Conservation (phyloP, 345 rosid genomes). For the Excoecaria agallocha region DNA sequence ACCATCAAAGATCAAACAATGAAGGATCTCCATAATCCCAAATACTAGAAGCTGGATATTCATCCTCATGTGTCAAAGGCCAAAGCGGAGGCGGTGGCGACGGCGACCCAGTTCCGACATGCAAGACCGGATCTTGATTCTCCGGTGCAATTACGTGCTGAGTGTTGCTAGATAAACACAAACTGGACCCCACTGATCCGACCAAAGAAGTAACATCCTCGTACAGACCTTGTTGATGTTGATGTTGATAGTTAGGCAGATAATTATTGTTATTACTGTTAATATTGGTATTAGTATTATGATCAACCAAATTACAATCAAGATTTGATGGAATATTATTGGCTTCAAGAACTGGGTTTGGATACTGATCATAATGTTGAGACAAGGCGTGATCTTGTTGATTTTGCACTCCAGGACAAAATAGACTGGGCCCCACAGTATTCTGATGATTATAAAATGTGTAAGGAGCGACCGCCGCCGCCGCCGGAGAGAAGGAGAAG, state of each 20-base stretch:
- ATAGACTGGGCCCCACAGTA: constrained; percentile 21
- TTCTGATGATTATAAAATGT: constrained; percentile 15
- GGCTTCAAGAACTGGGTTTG: background rate
- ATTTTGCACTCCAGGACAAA: constrained; percentile 30
- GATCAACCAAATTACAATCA: background rate
- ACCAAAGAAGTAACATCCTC: constrained; percentile 38
- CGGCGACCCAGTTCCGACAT: constrained; percentile 46
- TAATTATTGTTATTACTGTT: background rate
- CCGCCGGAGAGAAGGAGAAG: constrained; percentile 18
- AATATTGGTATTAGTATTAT: constrained; percentile 21
- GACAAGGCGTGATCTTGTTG: constrained; percentile 30
- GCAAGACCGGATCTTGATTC: constrained; percentile 41
- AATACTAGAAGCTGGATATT: constrained; percentile 42
- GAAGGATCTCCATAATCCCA: constrained; percentile 67
- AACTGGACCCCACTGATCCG: constrained; percentile 46
- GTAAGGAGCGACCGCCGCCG: constrained; percentile 19
- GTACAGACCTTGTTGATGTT: constrained; percentile 12
- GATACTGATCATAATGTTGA: constrained; percentile 15
- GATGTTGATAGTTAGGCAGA: constrained; percentile 28
- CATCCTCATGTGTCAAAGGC: constrained; percentile 64
- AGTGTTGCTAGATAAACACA: constrained; percentile 33
- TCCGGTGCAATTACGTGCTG: constrained; percentile 40
- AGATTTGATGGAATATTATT: background rate
- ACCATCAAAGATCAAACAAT: constrained; percentile 48
- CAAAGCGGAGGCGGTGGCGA: constrained; percentile 29